A percentile compares a stretch with the other conserved stretches of the same genome.
phyloP scores from a whole-genome alignment of 1,284 basidiomycete species.

The Pyrrhoderma noxium region DNA sequence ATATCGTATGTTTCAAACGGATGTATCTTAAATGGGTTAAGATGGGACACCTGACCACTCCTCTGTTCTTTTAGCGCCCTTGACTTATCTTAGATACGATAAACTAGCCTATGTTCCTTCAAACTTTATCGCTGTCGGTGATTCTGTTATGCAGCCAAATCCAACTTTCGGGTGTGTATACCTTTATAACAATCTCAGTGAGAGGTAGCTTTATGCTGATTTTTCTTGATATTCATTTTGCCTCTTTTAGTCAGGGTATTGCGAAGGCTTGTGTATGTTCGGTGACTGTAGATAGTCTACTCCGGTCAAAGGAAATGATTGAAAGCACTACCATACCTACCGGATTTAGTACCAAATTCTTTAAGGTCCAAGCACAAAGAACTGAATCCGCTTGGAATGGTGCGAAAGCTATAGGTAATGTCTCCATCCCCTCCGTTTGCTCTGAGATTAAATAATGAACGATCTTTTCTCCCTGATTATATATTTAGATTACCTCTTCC shows the following conservation, averaged over 20 bases:
- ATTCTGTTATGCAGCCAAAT: constrained; percentile 19
- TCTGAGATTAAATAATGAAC: not conserved
- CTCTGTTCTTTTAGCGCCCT: constrained; percentile 8
- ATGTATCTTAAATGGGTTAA: too few species aligned
- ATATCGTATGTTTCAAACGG: constrained; percentile 12
- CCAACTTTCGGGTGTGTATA: constrained; percentile 17
- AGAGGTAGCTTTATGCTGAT: too few species aligned
- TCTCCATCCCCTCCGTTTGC: not conserved
- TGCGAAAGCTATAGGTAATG: constrained; percentile 17
- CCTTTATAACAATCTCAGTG: too few species aligned
- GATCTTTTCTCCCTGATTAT: not conserved
- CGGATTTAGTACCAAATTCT: constrained; percentile 7
- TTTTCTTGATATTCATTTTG: too few species aligned
- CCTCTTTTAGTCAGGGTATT: constrained; percentile 16
- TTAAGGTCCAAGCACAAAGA: constrained; percentile 8
- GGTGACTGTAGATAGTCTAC: constrained; percentile 16
- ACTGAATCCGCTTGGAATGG: constrained; percentile 14
- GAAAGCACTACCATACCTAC: not conserved
- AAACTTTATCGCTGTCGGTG: constrained; percentile 20
- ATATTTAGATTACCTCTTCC: constrained; percentile 17
- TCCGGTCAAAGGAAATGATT: constrained; percentile 5
- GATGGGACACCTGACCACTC: not conserved
- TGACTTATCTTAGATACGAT: constrained; percentile 18
- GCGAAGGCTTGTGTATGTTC: constrained; percentile 15
- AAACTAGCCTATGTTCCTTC: constrained; percentile 12